A percentile compares a stretch with the other conserved stretches of the same genome.
Evolutionary conservation across 192 early-diverging fungal species (phyloP).

Genomic region (Umbelopsis sp.): DNA sequence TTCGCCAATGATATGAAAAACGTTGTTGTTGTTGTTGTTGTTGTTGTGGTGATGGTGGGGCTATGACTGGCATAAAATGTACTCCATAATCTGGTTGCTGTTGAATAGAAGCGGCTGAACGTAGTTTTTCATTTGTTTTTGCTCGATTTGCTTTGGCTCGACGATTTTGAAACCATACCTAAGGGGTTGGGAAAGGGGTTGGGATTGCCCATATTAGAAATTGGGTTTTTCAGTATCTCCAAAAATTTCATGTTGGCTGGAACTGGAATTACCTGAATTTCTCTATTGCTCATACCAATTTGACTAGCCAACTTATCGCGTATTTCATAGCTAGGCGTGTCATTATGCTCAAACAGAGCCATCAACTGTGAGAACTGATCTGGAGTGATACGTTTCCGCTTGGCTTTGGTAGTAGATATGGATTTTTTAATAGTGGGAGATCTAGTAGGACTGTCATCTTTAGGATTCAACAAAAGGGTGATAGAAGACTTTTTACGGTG

Average conservation of each 20-base stretch:
- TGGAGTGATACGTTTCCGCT: constrained; percentile 75
- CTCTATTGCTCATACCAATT: constrained; percentile 77
- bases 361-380: constrained; percentile 73
- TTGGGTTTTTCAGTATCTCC: not conserved
- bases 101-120: not conserved
- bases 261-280: constrained; percentile 66
- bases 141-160: constrained; percentile 77
- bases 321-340: constrained; percentile 78
- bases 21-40: no score
- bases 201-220: constrained; percentile 16
- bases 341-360: constrained; percentile 70
- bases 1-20: not conserved
- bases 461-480: not conserved
- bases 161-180: constrained; percentile 89
- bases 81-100: not conserved
- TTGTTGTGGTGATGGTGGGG: no score
- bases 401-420: constrained; percentile 52
- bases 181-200: constrained; percentile 18
- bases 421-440: not conserved
- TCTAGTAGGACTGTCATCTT: not conserved
- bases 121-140: constrained; percentile 16
- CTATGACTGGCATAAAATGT: not conserved
- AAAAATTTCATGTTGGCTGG: constrained; percentile 13
- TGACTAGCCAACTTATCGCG: constrained; percentile 71
- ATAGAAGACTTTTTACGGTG: constrained; percentile 9